These are phyloP conservation scores for Colletotrichum spinosum DNA, from an alignment of 2,329 filamentous ascomycete species.

Conservation along the genomic window DNA sequence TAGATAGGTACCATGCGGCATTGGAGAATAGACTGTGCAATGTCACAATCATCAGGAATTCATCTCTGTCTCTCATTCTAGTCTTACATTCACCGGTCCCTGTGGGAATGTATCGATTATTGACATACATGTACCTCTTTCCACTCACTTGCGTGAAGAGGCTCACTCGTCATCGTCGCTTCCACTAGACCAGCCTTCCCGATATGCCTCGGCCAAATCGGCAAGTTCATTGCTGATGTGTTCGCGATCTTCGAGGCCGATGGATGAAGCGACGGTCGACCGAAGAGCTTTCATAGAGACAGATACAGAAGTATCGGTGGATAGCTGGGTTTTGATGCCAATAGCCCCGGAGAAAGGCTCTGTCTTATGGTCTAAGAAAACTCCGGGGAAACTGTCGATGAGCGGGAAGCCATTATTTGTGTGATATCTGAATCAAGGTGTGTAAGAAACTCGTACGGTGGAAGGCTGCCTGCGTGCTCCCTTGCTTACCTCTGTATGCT, in stretches of 20 bases:
- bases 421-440: constrained; percentile 55
- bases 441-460: not conserved
- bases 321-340: constrained; percentile 70
- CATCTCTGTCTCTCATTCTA: no score
- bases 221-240: constrained; percentile 83
- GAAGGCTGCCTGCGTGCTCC: not conserved
- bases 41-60: not conserved
- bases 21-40: constrained; percentile 18
- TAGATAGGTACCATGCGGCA: constrained; percentile 14
- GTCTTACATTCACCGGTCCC: no score
- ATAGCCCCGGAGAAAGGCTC: constrained; percentile 53
- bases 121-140: no score
- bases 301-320: constrained; percentile 80
- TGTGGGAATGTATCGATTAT: no score
- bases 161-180: constrained; percentile 72
- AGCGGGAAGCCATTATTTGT: constrained; percentile 76
- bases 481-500: constrained; percentile 26
- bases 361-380: constrained; percentile 67
- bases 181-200: constrained; percentile 87
- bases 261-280: constrained; percentile 69
- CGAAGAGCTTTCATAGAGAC: constrained; percentile 75
- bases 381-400: constrained; percentile 84
- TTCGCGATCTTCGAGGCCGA: constrained; percentile 85
- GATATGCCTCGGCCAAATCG: constrained; percentile 87
- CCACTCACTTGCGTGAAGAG: not conserved